Percentiles rank a stretch among this genome's conserved stretches.
phyloP scores from a whole-genome alignment of 2,329 filamentous ascomycete species.

The Alternaria brassicae region DNA sequence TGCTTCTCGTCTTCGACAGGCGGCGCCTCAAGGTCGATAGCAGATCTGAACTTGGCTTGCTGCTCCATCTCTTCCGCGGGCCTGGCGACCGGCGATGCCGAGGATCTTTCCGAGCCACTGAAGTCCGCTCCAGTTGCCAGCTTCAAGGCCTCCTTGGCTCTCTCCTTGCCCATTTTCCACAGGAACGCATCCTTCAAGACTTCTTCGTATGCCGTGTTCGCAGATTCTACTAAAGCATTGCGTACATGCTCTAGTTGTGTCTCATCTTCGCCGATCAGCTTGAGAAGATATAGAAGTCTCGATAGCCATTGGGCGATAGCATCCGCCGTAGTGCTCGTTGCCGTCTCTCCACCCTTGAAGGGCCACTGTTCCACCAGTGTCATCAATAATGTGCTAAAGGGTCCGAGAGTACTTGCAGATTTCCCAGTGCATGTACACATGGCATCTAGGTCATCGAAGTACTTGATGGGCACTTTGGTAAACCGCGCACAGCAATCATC shows the following conservation, averaged over 20 bases:
- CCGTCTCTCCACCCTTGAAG: constrained; percentile 57
- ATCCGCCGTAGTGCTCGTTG: constrained; percentile 36
- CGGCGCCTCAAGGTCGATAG: constrained; percentile 45
- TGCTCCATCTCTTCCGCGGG: constrained; percentile 26
- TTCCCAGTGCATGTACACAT: constrained; percentile 39
- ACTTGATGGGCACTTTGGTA: constrained; percentile 79
- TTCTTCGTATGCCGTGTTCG: constrained; percentile 38
- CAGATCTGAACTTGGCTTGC: constrained; percentile 14
- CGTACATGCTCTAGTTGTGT: constrained; percentile 34
- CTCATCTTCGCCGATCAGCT: constrained; percentile 48
- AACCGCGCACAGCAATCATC: constrained; percentile 84
- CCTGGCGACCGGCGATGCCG: constrained; percentile 33
- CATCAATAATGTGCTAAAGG: constrained; percentile 70
- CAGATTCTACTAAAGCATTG: constrained; percentile 38
- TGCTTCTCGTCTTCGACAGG: constrained; percentile 55
- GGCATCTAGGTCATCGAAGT: constrained; percentile 73
- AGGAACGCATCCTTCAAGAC: constrained; percentile 46
- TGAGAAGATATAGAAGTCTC: constrained; percentile 45
- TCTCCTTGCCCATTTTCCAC: constrained; percentile 50
- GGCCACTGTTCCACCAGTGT: constrained; percentile 79
- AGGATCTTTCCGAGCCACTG: constrained; percentile 46
- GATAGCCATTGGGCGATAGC: constrained; percentile 47
- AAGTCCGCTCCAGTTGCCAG: constrained; percentile 45
- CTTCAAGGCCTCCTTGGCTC: constrained; percentile 45
- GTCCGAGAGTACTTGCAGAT: constrained; percentile 25